Evolutionary conservation across 2,329 filamentous ascomycete genomes (phyloP), one percentile per base, ranked within the genome.

Genomic region (Keithomyces neogunnii): DNA sequence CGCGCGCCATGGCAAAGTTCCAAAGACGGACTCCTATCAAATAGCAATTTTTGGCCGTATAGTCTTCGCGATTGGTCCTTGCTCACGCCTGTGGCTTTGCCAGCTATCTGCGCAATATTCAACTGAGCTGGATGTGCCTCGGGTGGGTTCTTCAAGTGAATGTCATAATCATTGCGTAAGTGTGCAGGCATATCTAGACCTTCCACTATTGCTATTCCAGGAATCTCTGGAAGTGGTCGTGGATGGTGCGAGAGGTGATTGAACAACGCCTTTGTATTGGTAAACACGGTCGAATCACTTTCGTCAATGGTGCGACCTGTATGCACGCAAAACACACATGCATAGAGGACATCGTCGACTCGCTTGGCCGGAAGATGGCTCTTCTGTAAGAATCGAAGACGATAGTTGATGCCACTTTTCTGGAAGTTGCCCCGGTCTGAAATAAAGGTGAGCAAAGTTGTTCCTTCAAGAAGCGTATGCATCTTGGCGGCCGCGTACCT

Each of bases 271-370:
- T 71, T 73, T 46, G 77, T 73, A 45, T 63, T 74, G 59, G 78
- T 76, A 61, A 81, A 81, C 7, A 81, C 74, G 1, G 78, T 81
- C 3, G 78, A 73, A 46, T 82, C 78, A 56, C 74, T 75, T 51
- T 76, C 71, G 47, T 80, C 74, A 2, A 73, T 61, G 0, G 77
- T 80, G n/a, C 60, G 67, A 1, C 76, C 76, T 19, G 66, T 54
- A 4, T 74, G 69, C 3, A 79, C 65, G 59, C 78, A 82, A 58
- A 82, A 80, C 1, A 78, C 55, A 54, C 78, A 82, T 3, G 68
- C 77, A 57, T 78, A 82, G 44, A 78, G 60, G 48, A 75, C 69
- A 53, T 81, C 77, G 43, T 80, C 77, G 13, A 74, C 65, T 11
- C 73, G 67, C 50, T 71, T 72, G 4, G 75, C 73, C 0, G 71